A percentile compares a stretch with the other conserved stretches of the same genome.
Conservation (phyloP, 441 rosid species). For the Metrosideros polymorpha region DNA sequence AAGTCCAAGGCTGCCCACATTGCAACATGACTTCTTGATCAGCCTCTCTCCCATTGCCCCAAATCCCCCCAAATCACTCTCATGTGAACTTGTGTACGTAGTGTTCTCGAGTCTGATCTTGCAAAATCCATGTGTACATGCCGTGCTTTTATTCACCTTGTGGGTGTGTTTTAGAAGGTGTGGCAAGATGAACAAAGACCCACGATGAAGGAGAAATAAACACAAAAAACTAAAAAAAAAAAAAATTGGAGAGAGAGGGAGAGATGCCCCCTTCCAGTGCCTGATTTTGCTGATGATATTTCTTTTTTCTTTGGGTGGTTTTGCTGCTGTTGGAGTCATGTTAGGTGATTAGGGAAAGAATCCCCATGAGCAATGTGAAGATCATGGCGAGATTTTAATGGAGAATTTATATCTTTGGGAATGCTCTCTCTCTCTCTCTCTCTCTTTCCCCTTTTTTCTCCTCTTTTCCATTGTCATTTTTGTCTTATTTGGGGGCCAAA, state of each 20-base stretch:
- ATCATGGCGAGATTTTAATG: conserved; percentile 7
- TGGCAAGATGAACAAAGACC: neutral
- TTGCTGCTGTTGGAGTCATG: neutral
- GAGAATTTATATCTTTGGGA: neutral
- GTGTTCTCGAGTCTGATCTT: neutral
- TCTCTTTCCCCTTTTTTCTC: neutral
- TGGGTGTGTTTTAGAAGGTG: neutral
- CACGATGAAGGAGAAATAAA: neutral
- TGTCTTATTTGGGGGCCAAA: neutral
- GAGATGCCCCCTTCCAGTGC: neutral
- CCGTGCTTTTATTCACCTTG: neutral
- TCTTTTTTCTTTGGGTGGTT: neutral
- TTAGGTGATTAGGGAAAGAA: neutral
- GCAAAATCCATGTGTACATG: neutral
- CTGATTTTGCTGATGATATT: neutral
- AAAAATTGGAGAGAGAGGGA: fast-evolving
- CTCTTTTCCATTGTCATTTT: neutral
- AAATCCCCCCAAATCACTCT: neutral
- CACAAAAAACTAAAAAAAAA: neutral
- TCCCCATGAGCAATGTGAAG: neutral
- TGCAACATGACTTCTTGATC: conserved; percentile 34
- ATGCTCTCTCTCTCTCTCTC: neutral
- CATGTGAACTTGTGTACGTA: neutral
- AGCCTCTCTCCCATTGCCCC: neutral
- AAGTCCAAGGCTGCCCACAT: conserved; percentile 60